Conservation (phyloP, 306 rosid genomes). For the Sophora flavescens region DNA sequence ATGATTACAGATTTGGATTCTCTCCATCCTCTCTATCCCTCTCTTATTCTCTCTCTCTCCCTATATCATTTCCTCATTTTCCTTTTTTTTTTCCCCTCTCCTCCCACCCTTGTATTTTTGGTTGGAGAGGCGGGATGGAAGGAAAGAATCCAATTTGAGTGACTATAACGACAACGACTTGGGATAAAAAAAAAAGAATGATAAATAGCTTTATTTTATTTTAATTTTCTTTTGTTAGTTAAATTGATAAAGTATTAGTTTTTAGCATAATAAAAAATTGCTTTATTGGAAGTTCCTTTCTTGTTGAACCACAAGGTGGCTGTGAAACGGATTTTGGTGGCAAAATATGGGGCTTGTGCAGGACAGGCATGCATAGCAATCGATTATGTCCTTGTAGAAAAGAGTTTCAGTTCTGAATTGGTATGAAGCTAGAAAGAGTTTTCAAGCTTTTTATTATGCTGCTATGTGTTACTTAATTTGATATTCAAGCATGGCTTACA, state of each 20-base stretch:
- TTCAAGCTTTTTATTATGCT: background rate
- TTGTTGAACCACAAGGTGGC: slow-evolving; percentile 58
- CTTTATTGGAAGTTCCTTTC: slow-evolving; percentile 11
- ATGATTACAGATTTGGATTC: too few relatives aligned
- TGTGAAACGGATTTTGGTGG: slow-evolving; percentile 60
- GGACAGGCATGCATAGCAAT: slow-evolving; percentile 87
- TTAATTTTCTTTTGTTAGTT: background rate
- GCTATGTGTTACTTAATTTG: background rate
- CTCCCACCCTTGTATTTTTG: too few relatives aligned
- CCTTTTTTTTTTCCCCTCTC: too few relatives aligned
- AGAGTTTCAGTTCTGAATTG: slow-evolving; percentile 55
- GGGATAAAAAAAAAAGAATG: too few relatives aligned
- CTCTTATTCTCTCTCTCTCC: too few relatives aligned
- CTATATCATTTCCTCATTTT: too few relatives aligned
- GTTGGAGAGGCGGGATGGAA: too few relatives aligned
- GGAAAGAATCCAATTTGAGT: too few relatives aligned
- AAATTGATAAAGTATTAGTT: background rate
- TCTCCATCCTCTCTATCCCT: too few relatives aligned
- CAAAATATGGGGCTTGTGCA: slow-evolving; percentile 76
- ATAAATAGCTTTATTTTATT: too few relatives aligned
- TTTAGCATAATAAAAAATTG: slow-evolving; percentile 9
- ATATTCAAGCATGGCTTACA: background rate
- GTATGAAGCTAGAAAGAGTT: slow-evolving; percentile 43
- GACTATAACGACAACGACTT: too few relatives aligned
- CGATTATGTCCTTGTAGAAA: slow-evolving; percentile 73